phyloP scores from a whole-genome alignment of 1,139 yeast genomes.

The Suhomyces bolitotheri region DNA sequence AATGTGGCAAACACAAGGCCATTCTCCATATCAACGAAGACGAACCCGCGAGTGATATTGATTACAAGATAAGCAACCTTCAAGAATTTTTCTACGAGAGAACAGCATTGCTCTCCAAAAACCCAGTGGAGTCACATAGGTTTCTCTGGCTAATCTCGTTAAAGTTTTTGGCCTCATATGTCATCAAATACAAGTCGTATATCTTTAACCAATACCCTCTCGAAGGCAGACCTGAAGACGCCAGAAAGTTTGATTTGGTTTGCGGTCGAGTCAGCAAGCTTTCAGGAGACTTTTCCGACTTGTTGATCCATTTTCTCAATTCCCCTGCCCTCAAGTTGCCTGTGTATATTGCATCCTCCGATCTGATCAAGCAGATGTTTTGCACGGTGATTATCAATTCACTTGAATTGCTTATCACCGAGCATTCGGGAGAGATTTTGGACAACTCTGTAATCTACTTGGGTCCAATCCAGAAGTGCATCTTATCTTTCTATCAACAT shows the following conservation, averaged over 20 bases:
- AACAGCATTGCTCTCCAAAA: constrained; percentile 16
- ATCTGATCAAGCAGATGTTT: constrained; percentile 4
- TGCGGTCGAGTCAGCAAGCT: constrained; percentile 15
- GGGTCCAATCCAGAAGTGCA: constrained; percentile 11
- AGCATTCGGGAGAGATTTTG: constrained; percentile 11
- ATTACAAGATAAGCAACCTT: constrained; percentile 18
- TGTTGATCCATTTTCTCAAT: constrained; percentile 6
- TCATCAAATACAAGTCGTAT: constrained; percentile 15
- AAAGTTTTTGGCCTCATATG: constrained; percentile 13
- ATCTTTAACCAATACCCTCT: constrained; percentile 12
- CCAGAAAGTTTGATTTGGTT: constrained; percentile 4
- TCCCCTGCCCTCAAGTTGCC: constrained; percentile 5
- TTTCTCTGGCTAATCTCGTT: constrained; percentile 24
- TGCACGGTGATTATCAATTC: constrained; percentile 16
- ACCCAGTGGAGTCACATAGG: constrained; percentile 17
- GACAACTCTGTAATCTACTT: constrained; percentile 12
- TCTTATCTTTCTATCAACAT: constrained; percentile 10
- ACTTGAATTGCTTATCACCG: constrained; percentile 20
- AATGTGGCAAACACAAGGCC: constrained; percentile 6
- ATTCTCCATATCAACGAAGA: constrained; percentile 4
- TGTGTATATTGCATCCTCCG: constrained; percentile 1
- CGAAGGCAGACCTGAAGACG: constrained; percentile 5
- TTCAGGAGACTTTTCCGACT: constrained; percentile 14
- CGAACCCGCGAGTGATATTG: constrained; percentile 10
- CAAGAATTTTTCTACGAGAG: constrained; percentile 24